Conservation (phyloP, 2,329 filamentous ascomycete genomes). For the Lasiodiplodia sp. region DNA sequence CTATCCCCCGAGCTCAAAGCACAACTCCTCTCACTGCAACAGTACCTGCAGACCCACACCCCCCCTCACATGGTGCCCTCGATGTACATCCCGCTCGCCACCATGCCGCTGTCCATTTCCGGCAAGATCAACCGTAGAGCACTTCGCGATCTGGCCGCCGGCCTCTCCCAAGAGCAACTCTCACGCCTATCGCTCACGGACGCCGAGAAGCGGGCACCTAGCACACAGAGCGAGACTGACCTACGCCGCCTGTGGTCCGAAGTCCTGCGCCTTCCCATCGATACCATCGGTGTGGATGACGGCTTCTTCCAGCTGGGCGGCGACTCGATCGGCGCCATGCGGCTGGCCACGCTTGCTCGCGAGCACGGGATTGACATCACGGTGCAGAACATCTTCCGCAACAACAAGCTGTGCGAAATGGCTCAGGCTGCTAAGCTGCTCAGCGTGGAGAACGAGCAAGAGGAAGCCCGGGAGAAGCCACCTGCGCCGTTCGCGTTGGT, state of each 20-base stretch:
- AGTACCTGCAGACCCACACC: conserved; percentile 33
- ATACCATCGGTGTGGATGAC: background rate
- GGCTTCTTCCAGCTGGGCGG: conserved; percentile 44
- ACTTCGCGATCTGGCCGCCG: conserved; percentile 35
- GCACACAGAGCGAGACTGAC: background rate
- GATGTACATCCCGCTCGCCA: conserved; percentile 46
- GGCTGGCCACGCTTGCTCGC: conserved; percentile 27
- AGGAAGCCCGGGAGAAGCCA: background rate
- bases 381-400: conserved; percentile 35
- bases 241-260: background rate
- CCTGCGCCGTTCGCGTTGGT: background rate
- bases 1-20: background rate
- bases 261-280: conserved; percentile 5
- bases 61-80: conserved; percentile 51
- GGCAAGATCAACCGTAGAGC: conserved; percentile 43
- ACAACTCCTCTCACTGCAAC: background rate
- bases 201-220: background rate
- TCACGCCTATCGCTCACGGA: background rate
- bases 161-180: conserved; percentile 37
- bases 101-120: conserved; percentile 45
- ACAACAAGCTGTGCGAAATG: conserved; percentile 34
- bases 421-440: conserved; percentile 33
- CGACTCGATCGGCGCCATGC: conserved; percentile 46
- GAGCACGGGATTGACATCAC: conserved; percentile 30
- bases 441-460: background rate